Evolutionary conservation across 768 basidiomycete genomes (phyloP), one percentile per base, ranked within the genome.

Genomic region (Mycena pura): DNA sequence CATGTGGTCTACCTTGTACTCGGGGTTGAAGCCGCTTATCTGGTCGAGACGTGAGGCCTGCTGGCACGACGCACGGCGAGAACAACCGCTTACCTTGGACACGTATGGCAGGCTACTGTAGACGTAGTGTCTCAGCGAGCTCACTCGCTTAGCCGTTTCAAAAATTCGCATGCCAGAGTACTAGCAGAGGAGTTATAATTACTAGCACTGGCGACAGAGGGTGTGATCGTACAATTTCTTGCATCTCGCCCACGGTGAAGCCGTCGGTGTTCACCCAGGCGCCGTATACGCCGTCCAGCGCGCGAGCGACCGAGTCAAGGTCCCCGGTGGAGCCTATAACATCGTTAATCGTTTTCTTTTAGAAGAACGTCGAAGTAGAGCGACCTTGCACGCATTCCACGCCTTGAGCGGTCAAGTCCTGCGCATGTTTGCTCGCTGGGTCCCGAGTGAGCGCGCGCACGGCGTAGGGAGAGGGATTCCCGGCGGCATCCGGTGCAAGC

Each of bases 381-480:
- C 3, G 3, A 80, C 80, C 80, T 76, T 77, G 41, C 31, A 78
- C 70, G 29, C 71, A 62, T 60, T 80, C 76, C 2, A 76, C 80
- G 10, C 79, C 80, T 25, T 72, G 69, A 21, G 66, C 70, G 15
- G 72, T 60, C 0, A 80, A 69, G 38, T 71, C 71, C 56, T 73
- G 66, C 5, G 79, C 80, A 9, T 75, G 70, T 27, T 61, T 53
- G 53, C 72, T 72, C 17, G 47, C 60, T 1, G 73, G 67, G 51
- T 80, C 71, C 28, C 80, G 68, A 0, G 80, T 81, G 27, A 82
- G 69, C 7, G 80, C 80, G 41, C 80, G 78, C 6, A 81, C 74
- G 15, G 72, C 55, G 64, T 79, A 80, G 0, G 79, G 77, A 14
- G 80, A 79, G 0, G 79, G 51, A 47, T 43, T 64, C 11, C 76